Evolutionary conservation across 352 stramenopile species (phyloP), one percentile per base, ranked within the genome.

Genomic region (Phytophthora aleatoria): DNA sequence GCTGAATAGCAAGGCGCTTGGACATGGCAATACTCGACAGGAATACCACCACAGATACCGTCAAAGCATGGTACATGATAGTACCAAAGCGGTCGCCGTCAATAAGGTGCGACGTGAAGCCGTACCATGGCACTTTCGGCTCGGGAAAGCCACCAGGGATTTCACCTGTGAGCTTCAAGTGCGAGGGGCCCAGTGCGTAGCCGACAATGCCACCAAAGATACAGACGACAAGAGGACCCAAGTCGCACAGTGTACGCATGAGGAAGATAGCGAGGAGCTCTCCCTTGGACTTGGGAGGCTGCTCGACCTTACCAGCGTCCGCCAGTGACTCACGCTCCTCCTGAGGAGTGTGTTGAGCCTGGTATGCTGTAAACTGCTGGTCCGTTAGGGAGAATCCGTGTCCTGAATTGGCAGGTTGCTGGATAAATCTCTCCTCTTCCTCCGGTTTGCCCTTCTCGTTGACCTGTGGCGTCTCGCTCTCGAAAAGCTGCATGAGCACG

Each of bases 1-100:
- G 50, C 15, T 67, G 42, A 31, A 67, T 67, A 52, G 50, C 59
- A 7, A 67, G 50, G 31, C 59, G 59, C 42, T 67, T 67, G 35
- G 59, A 50, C 59, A 67, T 67, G 7, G 59, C 59, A 50, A 67
- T 60, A 67, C 59, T 67, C 11, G 50, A 67, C 35, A 67, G 50
- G 42, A 67, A 67, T 9, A 67, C 59, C 31, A 67, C 59, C 10
- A 60, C 54, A 0, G 59, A 67, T 44, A 61, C 59, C 7, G 59
- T 61, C 13, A 39, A 12, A 1, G 59, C 50, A 16, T 67, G 42
- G 16, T 67, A 67, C 4, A 67, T 24, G 42, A 67, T 67, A 20
- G 59, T 67, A 31, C 59, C 59, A 42, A 67, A 61, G 24, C 59
- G 59, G 50, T 61, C 59, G 24, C 42, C 28, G 16, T 49, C 31